Conservation (phyloP, 2,329 filamentous ascomycete species). For the Botrytis fragariae region DNA sequence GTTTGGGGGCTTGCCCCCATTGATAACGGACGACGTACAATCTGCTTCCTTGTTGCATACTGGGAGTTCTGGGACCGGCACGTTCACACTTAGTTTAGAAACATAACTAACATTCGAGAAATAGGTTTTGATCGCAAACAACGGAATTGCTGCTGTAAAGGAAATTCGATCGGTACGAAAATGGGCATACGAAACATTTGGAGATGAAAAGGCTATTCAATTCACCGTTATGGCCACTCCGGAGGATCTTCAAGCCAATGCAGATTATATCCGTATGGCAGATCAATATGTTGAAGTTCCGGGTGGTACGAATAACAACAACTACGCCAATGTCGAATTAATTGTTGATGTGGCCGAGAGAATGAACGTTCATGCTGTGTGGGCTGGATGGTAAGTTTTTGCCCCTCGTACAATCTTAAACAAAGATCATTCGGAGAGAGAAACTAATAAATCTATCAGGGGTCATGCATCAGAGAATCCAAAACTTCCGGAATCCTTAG, state of each 20-base stretch:
- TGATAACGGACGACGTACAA: neutral
- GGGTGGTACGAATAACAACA: constrained; percentile 99
- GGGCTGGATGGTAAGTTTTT: constrained; percentile 85
- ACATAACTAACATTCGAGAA: neutral
- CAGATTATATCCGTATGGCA: constrained; percentile 99
- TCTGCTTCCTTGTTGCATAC: neutral
- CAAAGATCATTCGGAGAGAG: neutral
- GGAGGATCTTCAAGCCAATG: constrained; percentile 95
- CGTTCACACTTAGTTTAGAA: neutral
- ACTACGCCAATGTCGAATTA: constrained; percentile 98
- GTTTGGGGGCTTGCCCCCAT: neutral
- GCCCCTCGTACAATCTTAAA: neutral
- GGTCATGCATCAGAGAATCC: constrained; percentile 99
- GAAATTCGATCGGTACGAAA: constrained; percentile 98
- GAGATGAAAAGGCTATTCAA: constrained; percentile 95
- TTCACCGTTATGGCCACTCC: constrained; percentile 99
- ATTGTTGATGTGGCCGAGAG: constrained; percentile 98
- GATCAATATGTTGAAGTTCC: constrained; percentile 99
- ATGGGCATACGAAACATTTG: constrained; percentile 99
- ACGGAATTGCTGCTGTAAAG: constrained; percentile 98
- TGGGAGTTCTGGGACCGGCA: neutral
- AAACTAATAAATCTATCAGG: constrained; percentile 48
- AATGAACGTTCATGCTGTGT: constrained; percentile 97
- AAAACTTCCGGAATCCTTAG: constrained; percentile 91
- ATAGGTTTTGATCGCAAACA: constrained; percentile 97